Percentiles rank a stretch among this genome's conserved stretches.
Evolutionary conservation across 164 flowering plant genomes (phyloP).

Genomic region (Magnolia kwangsiensis): DNA sequence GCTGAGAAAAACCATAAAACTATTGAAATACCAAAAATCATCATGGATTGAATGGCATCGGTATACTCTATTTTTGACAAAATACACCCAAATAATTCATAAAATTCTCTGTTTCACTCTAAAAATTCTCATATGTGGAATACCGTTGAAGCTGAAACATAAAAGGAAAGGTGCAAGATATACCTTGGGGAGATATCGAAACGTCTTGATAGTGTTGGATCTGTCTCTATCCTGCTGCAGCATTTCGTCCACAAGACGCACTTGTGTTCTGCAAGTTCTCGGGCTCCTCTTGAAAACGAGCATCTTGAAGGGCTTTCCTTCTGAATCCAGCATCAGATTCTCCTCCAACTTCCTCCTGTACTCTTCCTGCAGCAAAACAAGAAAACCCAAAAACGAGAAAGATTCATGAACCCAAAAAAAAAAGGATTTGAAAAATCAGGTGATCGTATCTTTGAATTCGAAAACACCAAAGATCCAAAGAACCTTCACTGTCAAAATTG

Average conservation of each 20-base stretch:
- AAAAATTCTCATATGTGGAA: neutral
- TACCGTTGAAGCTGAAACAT: too few species aligned
- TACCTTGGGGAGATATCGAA: conserved; percentile 40
- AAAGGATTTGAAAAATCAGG: conserved; percentile 3
- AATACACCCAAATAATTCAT: neutral
- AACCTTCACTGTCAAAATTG: conserved; percentile 17
- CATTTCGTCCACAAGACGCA: conserved; percentile 34
- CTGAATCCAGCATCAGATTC: conserved; percentile 33
- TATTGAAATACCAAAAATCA: neutral
- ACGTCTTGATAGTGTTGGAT: conserved; percentile 7
- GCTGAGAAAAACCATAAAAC: too few species aligned
- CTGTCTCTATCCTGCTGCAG: conserved; percentile 18
- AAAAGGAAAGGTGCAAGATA: neutral
- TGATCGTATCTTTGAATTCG: neutral
- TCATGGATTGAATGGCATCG: too few species aligned
- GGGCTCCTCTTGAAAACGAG: conserved; percentile 54
- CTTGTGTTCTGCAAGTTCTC: conserved; percentile 26
- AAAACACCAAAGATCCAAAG: conserved; percentile 7
- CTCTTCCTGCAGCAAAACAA: conserved; percentile 22
- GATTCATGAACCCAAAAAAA: neutral
- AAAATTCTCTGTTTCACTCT: neutral
- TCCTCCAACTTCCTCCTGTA: conserved; percentile 34
- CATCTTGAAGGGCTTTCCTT: conserved; percentile 54
- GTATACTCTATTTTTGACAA: too few species aligned
- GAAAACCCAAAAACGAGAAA: neutral